Conservation (phyloP, 345 rosid genomes). For the Arabis alpina region DNA sequence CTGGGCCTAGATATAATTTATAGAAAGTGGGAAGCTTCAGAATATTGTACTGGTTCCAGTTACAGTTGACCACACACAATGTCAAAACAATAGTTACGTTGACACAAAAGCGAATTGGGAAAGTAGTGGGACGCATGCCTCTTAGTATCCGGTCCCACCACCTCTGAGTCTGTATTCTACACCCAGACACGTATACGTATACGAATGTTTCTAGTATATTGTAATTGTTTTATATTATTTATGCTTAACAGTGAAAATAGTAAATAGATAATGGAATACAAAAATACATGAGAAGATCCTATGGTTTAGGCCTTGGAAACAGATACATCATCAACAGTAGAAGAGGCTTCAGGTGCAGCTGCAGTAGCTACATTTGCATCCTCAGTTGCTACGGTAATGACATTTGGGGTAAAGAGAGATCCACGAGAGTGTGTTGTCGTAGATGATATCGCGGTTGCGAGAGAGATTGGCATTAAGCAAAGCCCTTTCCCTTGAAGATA, state of each 20-base stretch:
- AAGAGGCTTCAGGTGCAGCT: slow-evolving; percentile 40
- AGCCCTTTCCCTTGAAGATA: slow-evolving; percentile 96
- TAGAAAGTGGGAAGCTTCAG: slow-evolving; percentile 12
- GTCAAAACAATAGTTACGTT: slow-evolving; percentile 20
- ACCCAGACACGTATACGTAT: slow-evolving; percentile 28
- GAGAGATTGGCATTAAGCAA: slow-evolving; percentile 94
- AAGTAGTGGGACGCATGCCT: slow-evolving; percentile 44
- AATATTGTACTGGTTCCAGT: slow-evolving; percentile 1
- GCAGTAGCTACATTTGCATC: slow-evolving; percentile 31
- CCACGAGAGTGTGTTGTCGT: slow-evolving; percentile 60
- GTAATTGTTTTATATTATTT: slow-evolving; percentile 24
- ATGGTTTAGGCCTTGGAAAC: slow-evolving; percentile 62
- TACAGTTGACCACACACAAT: background rate
- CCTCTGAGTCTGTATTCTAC: slow-evolving; percentile 27
- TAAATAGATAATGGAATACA: slow-evolving; percentile 11
- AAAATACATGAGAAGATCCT: slow-evolving; percentile 15
- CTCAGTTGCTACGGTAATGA: slow-evolving; percentile 9
- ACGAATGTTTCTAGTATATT: slow-evolving; percentile 25
- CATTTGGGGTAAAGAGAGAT: slow-evolving; percentile 42
- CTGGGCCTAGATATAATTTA: background rate
- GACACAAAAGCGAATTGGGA: slow-evolving; percentile 36
- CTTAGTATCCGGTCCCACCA: slow-evolving; percentile 34
- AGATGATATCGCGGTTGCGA: slow-evolving; percentile 90
- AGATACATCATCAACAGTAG: slow-evolving; percentile 71
- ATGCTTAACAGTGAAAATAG: slow-evolving; percentile 36